These are phyloP conservation scores for Acarospora socialis DNA, from an alignment of 2,329 filamentous ascomycete species.

Conservation along the genomic window DNA sequence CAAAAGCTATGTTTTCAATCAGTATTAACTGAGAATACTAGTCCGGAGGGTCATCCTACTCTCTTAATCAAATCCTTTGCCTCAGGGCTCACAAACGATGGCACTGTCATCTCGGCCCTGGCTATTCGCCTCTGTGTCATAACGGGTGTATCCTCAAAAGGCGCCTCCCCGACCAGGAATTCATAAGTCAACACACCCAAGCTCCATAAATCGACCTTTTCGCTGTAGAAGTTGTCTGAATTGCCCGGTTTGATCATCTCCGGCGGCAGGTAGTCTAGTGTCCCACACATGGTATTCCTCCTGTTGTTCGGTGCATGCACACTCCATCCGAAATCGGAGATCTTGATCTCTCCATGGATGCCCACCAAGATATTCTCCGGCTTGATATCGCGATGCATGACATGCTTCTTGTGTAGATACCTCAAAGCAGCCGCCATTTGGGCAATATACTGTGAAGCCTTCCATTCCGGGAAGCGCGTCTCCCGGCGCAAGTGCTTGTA, in stretches of 20 bases:
- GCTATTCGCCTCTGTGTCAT: constrained; percentile 90
- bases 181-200: constrained; percentile 91
- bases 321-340: constrained; percentile 96
- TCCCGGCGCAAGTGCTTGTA: constrained; percentile 76
- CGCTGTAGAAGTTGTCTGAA: constrained; percentile 77
- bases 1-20: constrained; percentile 65
- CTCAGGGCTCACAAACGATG: constrained; percentile 78
- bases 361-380: constrained; percentile 94
- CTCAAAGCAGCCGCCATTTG: constrained; percentile 82
- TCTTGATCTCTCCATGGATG: constrained; percentile 95
- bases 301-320: constrained; percentile 94
- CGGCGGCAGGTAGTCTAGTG: constrained; percentile 89
- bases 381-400: constrained; percentile 96
- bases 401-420: constrained; percentile 91
- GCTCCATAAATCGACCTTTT: constrained; percentile 95
- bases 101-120: constrained; percentile 81
- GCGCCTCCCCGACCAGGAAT: constrained; percentile 88
- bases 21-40: too few species aligned
- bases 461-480: constrained; percentile 69
- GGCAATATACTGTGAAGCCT: constrained; percentile 73
- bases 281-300: constrained; percentile 90
- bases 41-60: constrained; percentile 37
- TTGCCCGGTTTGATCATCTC: constrained; percentile 85
- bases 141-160: constrained; percentile 87
- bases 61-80: constrained; percentile 85